These are phyloP conservation scores for Colletotrichum graminicola DNA, from an alignment of 2,329 filamentous ascomycete species.

Conservation along the genomic window DNA sequence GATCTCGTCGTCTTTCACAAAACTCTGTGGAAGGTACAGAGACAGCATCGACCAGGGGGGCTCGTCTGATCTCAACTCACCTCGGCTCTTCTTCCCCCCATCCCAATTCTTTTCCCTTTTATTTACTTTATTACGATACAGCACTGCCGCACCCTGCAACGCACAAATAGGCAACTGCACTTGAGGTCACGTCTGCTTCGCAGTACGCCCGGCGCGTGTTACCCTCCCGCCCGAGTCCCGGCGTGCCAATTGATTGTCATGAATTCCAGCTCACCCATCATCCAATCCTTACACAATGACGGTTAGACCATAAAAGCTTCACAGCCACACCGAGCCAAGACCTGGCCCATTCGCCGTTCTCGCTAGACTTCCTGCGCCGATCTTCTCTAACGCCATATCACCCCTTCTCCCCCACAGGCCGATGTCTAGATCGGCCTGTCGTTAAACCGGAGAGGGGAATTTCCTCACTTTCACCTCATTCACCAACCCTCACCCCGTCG, in stretches of 20 bases:
- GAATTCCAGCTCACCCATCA: constrained; percentile 39
- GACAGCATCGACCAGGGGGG: not conserved
- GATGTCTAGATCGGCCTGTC: constrained; percentile 23
- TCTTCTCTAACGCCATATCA: constrained; percentile 2
- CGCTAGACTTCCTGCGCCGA: not conserved
- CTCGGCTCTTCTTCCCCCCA: constrained; percentile 10
- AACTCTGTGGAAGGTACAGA: not conserved
- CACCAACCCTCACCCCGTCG: constrained; percentile 12
- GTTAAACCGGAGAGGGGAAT: constrained; percentile 17
- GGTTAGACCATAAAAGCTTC: constrained; percentile 39
- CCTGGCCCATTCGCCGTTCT: constrained; percentile 29
- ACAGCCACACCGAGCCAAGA: constrained; percentile 39
- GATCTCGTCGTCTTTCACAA: constrained; percentile 5
- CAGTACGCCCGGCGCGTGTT: constrained; percentile 9
- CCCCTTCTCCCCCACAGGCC: constrained; percentile 25
- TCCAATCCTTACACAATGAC: constrained; percentile 38
- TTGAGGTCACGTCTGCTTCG: constrained; percentile 26
- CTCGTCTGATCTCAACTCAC: constrained; percentile 11
- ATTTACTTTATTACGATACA: not conserved
- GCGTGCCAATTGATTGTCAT: constrained; percentile 36
- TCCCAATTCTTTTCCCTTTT: constrained; percentile 8
- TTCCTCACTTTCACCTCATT: constrained; percentile 3
- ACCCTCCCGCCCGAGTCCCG: constrained; percentile 1
- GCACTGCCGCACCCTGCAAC: constrained; percentile 7
- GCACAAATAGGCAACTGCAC: constrained; percentile 13